A percentile compares a stretch with the other conserved stretches of the same genome.
Evolutionary conservation across 202 grass and related monocot species (phyloP).

Genomic region (Elaeis oleifera): DNA sequence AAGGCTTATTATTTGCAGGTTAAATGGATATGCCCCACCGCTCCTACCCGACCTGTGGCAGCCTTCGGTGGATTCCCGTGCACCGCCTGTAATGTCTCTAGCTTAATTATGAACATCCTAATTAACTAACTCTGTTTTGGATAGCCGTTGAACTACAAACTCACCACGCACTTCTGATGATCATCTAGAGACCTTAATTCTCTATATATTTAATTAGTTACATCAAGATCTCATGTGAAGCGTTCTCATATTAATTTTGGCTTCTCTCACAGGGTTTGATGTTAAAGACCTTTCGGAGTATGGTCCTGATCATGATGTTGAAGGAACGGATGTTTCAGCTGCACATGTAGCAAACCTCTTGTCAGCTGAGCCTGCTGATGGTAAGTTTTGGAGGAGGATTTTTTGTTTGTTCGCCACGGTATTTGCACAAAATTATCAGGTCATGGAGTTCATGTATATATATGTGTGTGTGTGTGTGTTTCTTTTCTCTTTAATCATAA

Average conservation of each 20-base stretch:
- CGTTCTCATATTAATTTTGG: not conserved
- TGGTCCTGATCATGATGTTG: conserved; percentile 8
- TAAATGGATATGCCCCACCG: conserved; percentile 16
- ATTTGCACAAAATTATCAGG: too few relatives aligned
- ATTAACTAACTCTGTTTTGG: not conserved
- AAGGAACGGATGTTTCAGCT: conserved; percentile 13
- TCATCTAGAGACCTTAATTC: too few relatives aligned
- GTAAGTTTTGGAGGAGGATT: not conserved
- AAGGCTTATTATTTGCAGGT: conserved; percentile 17
- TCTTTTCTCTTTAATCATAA: too few relatives aligned
- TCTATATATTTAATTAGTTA: too few relatives aligned
- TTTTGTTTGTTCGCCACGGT: not conserved
- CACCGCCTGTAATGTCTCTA: conserved; percentile 6
- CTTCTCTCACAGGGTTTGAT: conserved; percentile 4
- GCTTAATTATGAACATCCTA: not conserved
- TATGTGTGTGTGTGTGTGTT: too few relatives aligned
- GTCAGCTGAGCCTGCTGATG: conserved; percentile 16
- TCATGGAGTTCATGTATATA: too few relatives aligned
- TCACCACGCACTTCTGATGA: too few relatives aligned
- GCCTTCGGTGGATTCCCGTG: conserved; percentile 9
- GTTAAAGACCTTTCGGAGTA: not conserved
- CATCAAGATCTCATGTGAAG: not conserved
- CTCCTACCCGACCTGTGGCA: conserved; percentile 12
- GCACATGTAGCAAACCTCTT: conserved; percentile 11
- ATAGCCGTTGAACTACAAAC: not conserved